These are phyloP conservation scores for Pythium vanterpoolii DNA, from an alignment of 352 stramenopile species.

Conservation along the genomic window DNA sequence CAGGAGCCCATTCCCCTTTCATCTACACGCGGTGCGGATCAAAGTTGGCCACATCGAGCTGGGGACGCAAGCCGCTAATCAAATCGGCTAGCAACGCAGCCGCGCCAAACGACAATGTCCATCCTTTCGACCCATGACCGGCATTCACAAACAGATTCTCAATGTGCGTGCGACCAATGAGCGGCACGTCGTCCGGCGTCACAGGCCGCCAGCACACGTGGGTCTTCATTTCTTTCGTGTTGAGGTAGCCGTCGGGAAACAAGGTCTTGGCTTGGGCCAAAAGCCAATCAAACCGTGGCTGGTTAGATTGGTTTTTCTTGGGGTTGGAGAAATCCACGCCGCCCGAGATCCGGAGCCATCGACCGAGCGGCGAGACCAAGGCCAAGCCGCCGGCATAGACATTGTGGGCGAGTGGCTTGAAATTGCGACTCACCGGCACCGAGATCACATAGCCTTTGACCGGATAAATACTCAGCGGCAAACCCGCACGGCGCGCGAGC, in stretches of 20 bases:
- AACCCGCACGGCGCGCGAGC: slow-evolving; percentile 58
- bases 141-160: slow-evolving; percentile 85
- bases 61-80: slow-evolving; percentile 70
- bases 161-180: slow-evolving; percentile 78
- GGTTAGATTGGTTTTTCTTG: slow-evolving; percentile 48
- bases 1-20: background rate
- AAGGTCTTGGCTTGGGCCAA: slow-evolving; percentile 68
- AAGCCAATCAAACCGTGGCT: slow-evolving; percentile 79
- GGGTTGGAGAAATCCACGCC: slow-evolving; percentile 80
- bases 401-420: slow-evolving; percentile 70
- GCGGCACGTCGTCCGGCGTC: slow-evolving; percentile 78
- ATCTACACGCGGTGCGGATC: slow-evolving; percentile 61
- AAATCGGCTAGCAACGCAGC: slow-evolving; percentile 74
- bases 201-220: slow-evolving; percentile 83
- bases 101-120: slow-evolving; percentile 80
- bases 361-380: slow-evolving; percentile 71
- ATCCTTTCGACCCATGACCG: slow-evolving; percentile 82
- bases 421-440: slow-evolving; percentile 62
- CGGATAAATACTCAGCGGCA: slow-evolving; percentile 81
- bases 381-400: slow-evolving; percentile 78
- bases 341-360: slow-evolving; percentile 70
- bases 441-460: slow-evolving; percentile 87
- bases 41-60: slow-evolving; percentile 84
- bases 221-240: slow-evolving; percentile 70
- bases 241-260: slow-evolving; percentile 80